Evolutionary conservation across 768 basidiomycete species (phyloP).

Genomic region (Pleurotus cornucopiae): DNA sequence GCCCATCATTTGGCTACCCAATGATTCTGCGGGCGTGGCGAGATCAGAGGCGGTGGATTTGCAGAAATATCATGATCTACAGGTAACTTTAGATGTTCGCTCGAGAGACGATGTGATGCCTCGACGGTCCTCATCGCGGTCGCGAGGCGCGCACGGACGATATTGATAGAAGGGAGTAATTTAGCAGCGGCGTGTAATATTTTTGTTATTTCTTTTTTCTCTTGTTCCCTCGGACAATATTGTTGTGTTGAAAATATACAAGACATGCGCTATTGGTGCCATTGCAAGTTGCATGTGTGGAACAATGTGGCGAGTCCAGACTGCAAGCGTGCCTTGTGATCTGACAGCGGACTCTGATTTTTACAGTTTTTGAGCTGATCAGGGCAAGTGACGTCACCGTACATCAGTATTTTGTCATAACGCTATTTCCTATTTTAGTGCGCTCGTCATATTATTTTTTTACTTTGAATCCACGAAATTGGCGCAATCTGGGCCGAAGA

Average conservation of each 20-base stretch:
- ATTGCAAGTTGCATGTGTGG: neutral
- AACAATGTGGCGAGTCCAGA: no score
- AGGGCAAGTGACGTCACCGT: conserved; percentile 4
- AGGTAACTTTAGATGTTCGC: conserved; percentile 66
- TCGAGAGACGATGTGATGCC: conserved; percentile 46
- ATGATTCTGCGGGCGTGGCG: conserved; percentile 71
- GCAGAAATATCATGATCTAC: conserved; percentile 67
- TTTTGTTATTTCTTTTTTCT: neutral
- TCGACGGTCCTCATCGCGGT: conserved; percentile 28
- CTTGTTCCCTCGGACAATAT: neutral
- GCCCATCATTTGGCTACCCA: conserved; percentile 83
- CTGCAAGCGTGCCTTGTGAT: neutral
- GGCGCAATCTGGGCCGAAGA: no score
- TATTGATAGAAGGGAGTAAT: no score
- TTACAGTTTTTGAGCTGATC: conserved; percentile 7
- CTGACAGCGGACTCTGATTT: neutral
- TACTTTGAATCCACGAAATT: no score
- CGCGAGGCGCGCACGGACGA: conserved; percentile 14
- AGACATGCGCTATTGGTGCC: no score
- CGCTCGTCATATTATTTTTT: no score
- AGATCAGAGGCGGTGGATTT: conserved; percentile 74
- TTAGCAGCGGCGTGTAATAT: neutral
- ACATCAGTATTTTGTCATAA: neutral
- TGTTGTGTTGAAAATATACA: neutral
- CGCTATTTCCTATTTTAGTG: neutral